phyloP scores from a whole-genome alignment of 306 rosid species.

The Datisca glomerata region DNA sequence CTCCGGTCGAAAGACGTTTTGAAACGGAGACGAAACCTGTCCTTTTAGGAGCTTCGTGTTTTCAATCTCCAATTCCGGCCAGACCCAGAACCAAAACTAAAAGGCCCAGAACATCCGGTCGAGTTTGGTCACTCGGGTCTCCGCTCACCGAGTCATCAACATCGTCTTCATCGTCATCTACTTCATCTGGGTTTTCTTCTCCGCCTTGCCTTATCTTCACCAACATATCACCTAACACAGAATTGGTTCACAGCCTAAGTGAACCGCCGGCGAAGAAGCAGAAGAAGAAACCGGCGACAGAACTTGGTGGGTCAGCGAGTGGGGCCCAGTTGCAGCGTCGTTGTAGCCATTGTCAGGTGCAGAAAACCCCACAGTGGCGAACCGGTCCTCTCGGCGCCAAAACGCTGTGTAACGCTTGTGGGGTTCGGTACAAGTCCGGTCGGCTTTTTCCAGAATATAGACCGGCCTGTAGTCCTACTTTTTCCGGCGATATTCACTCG shows the following conservation, averaged over 20 bases:
- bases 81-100: conserved; percentile 46
- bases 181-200: conserved; percentile 28
- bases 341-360: conserved; percentile 83
- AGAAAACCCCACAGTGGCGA: conserved; percentile 96
- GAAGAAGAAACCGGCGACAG: conserved; percentile 41
- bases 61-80: conserved; percentile 29
- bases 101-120: conserved; percentile 18
- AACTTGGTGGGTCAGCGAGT: conserved; percentile 1
- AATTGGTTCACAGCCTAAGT: neutral
- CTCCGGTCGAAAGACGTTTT: conserved; percentile 8
- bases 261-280: conserved; percentile 57
- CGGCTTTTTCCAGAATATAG: conserved; percentile 89
- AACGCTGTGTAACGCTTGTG: conserved; percentile 91
- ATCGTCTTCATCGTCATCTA: conserved; percentile 30
- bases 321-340: conserved; percentile 47
- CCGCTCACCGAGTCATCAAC: conserved; percentile 23
- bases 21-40: conserved; percentile 27
- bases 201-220: conserved; percentile 14
- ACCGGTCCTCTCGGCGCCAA: conserved; percentile 84
- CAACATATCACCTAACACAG: conserved; percentile 14
- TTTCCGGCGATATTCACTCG: conserved; percentile 53
- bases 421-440: conserved; percentile 85
- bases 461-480: conserved; percentile 95
- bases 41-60: conserved; percentile 18
- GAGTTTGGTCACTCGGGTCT: conserved; percentile 16